These are phyloP conservation scores for Cytospora mali DNA, from an alignment of 2,329 filamentous ascomycete genomes.

Conservation along the genomic window DNA sequence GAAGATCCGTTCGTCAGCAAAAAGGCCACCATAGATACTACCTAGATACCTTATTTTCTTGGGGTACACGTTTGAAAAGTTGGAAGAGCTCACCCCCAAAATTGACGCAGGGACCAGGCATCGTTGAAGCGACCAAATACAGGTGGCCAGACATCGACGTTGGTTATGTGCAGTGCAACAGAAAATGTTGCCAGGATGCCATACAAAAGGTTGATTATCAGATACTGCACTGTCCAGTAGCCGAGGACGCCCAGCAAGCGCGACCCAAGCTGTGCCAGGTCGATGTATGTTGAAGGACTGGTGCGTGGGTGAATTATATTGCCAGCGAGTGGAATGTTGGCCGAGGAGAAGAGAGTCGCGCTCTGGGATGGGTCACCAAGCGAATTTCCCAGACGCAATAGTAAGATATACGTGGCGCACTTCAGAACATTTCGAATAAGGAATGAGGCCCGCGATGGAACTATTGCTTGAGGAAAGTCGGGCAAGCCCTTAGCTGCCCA, in stretches of 20 bases:
- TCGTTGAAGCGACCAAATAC: not conserved
- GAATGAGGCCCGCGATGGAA: constrained; percentile 1
- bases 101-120: constrained; percentile 9
- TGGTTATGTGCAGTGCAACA: not conserved
- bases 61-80: not conserved
- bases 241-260: not conserved
- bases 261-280: not conserved
- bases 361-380: not conserved
- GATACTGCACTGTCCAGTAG: not conserved
- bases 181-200: not conserved
- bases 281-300: not conserved
- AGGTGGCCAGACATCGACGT: constrained; percentile 3
- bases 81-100: constrained; percentile 8
- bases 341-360: not conserved
- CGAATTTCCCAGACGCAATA: not conserved
- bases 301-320: not conserved
- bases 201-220: constrained; percentile 1
- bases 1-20: not conserved
- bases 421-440: not conserved
- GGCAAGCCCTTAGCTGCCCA: not conserved
- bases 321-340: not conserved
- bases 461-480: not conserved
- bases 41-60: not conserved
- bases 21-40: not conserved
- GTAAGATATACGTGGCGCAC: not conserved